phyloP scores from a whole-genome alignment of 805 yeast genomes.

The Lachancea fermentati region DNA sequence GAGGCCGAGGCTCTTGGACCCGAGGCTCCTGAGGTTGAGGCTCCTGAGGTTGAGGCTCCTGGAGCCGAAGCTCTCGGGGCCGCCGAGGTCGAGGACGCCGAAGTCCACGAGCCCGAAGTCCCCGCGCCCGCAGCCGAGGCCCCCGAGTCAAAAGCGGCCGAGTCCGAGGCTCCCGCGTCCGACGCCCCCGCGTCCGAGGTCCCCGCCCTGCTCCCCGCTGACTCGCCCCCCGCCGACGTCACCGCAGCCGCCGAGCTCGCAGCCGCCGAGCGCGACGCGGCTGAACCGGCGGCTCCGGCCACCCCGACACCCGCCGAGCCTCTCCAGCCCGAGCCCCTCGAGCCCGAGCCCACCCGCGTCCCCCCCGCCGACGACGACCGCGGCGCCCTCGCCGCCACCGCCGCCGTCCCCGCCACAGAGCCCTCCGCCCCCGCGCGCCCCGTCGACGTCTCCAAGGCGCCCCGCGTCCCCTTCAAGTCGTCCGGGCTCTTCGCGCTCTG shows the following conservation, averaged over 20 bases:
- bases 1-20: slow-evolving; percentile 2
- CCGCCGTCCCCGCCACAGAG: slow-evolving; percentile 4
- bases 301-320: background rate
- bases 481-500: slow-evolving; percentile 10
- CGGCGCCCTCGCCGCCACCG: slow-evolving; percentile 5
- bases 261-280: background rate
- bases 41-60: slow-evolving; percentile 1
- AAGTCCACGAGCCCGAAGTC: background rate
- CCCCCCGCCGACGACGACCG: background rate
- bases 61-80: slow-evolving; percentile 1
- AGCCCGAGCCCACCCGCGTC: background rate
- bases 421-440: slow-evolving; percentile 7
- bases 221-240: background rate
- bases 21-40: slow-evolving; percentile 3
- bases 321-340: slow-evolving; percentile 1
- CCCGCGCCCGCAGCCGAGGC: background rate
- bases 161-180: background rate
- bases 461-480: slow-evolving; percentile 15
- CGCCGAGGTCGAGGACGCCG: slow-evolving; percentile 1
- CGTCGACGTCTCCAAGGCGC: slow-evolving; percentile 11
- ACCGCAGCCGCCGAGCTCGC: background rate
- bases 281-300: background rate
- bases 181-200: background rate
- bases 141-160: background rate
- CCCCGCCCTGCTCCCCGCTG: too few relatives aligned